Conservation (phyloP, 345 rosid genomes). For the Ailanthus altissimus region DNA sequence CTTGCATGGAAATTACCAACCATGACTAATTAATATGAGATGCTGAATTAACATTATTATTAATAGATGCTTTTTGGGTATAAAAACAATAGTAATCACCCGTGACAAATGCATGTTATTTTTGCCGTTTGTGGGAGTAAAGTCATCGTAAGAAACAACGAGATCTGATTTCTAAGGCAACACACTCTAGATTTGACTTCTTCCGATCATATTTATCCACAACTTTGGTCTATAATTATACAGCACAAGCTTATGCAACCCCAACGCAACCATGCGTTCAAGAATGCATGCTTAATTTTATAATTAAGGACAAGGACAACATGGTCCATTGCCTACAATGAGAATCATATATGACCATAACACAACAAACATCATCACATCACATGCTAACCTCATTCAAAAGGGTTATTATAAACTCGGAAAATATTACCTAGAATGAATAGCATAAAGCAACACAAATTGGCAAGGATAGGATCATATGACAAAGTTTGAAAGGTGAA, state of each 20-base stretch:
- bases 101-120: too few species aligned
- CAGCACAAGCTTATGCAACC: not conserved
- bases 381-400: not conserved
- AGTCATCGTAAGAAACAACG: not conserved
- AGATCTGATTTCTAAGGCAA: not conserved
- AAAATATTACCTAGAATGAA: not conserved
- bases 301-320: not conserved
- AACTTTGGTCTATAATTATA: not conserved
- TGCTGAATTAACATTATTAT: too few species aligned
- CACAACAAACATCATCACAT: not conserved
- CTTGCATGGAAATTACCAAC: too few species aligned
- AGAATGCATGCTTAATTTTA: not conserved
- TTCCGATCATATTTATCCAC: not conserved
- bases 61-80: too few species aligned
- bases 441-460: not conserved
- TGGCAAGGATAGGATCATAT: not conserved
- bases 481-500: conserved; percentile 4
- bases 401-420: not conserved
- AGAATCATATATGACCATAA: not conserved
- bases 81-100: too few species aligned
- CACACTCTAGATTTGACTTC: not conserved
- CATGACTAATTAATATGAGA: too few species aligned
- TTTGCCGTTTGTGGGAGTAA: not conserved
- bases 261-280: not conserved
- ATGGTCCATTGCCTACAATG: not conserved